Conservation (phyloP, 768 basidiomycete species). For the Suillus variegatus region DNA sequence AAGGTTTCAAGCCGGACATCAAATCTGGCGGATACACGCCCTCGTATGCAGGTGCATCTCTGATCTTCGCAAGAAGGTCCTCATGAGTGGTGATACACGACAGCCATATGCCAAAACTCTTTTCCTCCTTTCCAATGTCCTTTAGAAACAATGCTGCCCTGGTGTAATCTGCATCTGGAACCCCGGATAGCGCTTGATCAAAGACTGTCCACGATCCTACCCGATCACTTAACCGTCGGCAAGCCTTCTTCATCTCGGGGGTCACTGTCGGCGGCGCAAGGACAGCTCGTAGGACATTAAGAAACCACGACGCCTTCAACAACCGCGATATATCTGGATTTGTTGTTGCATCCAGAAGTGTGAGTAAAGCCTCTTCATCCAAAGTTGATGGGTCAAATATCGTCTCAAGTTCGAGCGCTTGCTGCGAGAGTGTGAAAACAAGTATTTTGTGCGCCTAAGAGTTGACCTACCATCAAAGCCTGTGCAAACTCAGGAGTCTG, state of each 20-base stretch:
- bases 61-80: conserved; percentile 49
- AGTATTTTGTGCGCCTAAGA: conserved; percentile 7
- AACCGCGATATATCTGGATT: conserved; percentile 64
- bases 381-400: conserved; percentile 57
- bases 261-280: conserved; percentile 34
- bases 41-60: conserved; percentile 46
- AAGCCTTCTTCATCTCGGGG: conserved; percentile 44
- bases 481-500: conserved; percentile 55
- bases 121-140: conserved; percentile 65
- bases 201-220: conserved; percentile 61
- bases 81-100: conserved; percentile 65
- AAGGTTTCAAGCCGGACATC: conserved; percentile 38
- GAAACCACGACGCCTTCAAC: conserved; percentile 41
- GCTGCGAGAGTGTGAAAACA: conserved; percentile 38
- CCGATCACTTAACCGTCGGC: conserved; percentile 48
- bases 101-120: conserved; percentile 72
- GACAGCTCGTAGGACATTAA: conserved; percentile 39
- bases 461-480: conserved; percentile 45
- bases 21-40: conserved; percentile 52
- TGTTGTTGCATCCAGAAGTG: conserved; percentile 63
- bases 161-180: conserved; percentile 51
- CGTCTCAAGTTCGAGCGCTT: conserved; percentile 52
- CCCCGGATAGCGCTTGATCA: conserved; percentile 56
- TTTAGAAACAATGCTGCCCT: conserved; percentile 52
- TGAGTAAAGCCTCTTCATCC: conserved; percentile 55